A percentile compares a stretch with the other conserved stretches of the same genome.
Evolutionary conservation across 106 monocot genomes (phyloP).

Genomic region (Acanthochlamys bracteata): DNA sequence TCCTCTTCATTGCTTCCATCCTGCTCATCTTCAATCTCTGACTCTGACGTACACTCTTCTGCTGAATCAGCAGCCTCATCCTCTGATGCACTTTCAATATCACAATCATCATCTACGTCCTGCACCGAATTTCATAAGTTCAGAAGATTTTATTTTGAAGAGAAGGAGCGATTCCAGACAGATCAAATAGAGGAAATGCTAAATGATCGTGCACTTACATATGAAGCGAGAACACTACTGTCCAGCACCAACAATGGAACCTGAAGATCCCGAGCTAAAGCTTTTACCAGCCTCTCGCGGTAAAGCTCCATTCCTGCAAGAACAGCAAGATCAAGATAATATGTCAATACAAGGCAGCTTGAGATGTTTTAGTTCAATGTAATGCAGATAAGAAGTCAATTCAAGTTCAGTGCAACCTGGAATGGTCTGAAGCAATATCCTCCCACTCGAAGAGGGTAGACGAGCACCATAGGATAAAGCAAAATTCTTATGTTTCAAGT

Average conservation of each 20-base stretch:
- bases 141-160: too few relatives aligned
- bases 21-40: slow-evolving; percentile 62
- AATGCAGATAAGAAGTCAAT: too few relatives aligned
- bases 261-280: slow-evolving; percentile 57
- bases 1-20: slow-evolving; percentile 64
- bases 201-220: slow-evolving; percentile 45
- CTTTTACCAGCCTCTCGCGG: slow-evolving; percentile 54
- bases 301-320: slow-evolving; percentile 69
- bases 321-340: slow-evolving; percentile 1
- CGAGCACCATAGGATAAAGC: slow-evolving; percentile 56
- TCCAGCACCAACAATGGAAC: slow-evolving; percentile 59
- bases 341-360: too few relatives aligned
- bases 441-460: slow-evolving; percentile 61
- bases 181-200: too few relatives aligned
- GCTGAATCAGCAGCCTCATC: slow-evolving; percentile 61
- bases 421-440: slow-evolving; percentile 77
- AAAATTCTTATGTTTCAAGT: slow-evolving; percentile 63
- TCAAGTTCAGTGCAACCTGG: slow-evolving; percentile 40
- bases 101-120: slow-evolving; percentile 57
- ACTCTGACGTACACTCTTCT: slow-evolving; percentile 55
- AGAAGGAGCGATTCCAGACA: too few relatives aligned
- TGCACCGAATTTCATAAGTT: slow-evolving; percentile 12
- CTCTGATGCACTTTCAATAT: slow-evolving; percentile 65
- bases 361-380: too few relatives aligned
- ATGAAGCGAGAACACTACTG: slow-evolving; percentile 40